phyloP scores from a whole-genome alignment of 2,329 filamentous ascomycete species.

The Helminthosporium solani region DNA sequence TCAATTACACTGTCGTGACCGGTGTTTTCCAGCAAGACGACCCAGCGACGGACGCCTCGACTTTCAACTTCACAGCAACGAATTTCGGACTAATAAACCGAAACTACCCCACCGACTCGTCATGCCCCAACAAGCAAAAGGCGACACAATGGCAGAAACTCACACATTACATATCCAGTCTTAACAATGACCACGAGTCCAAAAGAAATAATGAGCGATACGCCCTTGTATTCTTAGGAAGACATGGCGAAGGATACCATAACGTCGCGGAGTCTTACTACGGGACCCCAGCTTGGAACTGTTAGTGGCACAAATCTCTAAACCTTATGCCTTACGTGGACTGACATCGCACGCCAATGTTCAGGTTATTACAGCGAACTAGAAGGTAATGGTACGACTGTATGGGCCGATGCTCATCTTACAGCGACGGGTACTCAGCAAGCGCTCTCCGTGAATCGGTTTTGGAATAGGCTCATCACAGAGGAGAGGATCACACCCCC shows the following conservation, averaged over 20 bases:
- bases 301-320: too few relatives aligned
- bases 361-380: too few relatives aligned
- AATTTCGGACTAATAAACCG: conserved; percentile 69
- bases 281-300: conserved; percentile 69
- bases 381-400: conserved; percentile 62
- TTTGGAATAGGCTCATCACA: conserved; percentile 56
- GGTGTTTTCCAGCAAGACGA: conserved; percentile 68
- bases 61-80: conserved; percentile 49
- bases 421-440: conserved; percentile 59
- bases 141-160: conserved; percentile 68
- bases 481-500: conserved; percentile 60
- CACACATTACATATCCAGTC: conserved; percentile 54
- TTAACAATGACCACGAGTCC: conserved; percentile 49
- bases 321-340: too few relatives aligned
- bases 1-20: conserved; percentile 61
- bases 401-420: conserved; percentile 65
- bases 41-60: conserved; percentile 53
- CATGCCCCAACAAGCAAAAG: conserved; percentile 39
- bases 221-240: conserved; percentile 67
- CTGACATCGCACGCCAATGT: too few relatives aligned
- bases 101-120: conserved; percentile 58
- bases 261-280: conserved; percentile 67
- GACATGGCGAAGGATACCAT: conserved; percentile 68
- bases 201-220: conserved; percentile 54
- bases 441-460: conserved; percentile 58